phyloP scores from a whole-genome alignment of 2,329 filamentous ascomycete species.

The Pezicula neosporulosa region DNA sequence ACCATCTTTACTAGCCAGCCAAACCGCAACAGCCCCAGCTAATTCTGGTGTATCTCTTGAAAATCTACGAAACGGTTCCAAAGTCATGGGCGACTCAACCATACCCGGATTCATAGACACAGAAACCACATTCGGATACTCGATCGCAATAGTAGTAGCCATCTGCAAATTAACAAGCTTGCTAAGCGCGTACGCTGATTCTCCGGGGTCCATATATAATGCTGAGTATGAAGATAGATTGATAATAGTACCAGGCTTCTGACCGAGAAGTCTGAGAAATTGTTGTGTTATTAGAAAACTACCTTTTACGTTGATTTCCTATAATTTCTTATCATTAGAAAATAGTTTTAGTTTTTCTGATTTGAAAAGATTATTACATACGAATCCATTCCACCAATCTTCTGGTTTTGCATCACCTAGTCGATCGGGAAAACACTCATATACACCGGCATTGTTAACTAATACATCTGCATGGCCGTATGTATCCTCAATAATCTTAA shows the following conservation, averaged over 20 bases:
- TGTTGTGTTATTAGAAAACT: too few species aligned
- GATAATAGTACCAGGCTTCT: background rate
- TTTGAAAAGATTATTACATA: too few species aligned
- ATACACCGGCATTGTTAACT: too few species aligned
- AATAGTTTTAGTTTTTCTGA: too few species aligned
- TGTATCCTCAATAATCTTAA: too few species aligned
- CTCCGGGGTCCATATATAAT: background rate
- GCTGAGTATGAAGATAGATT: background rate
- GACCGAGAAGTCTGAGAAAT: too few species aligned
- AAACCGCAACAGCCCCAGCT: constrained; percentile 20
- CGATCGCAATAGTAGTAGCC: background rate
- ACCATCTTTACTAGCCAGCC: constrained; percentile 34
- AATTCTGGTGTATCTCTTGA: background rate
- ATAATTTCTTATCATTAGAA: too few species aligned
- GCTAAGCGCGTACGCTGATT: background rate
- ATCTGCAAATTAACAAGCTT: background rate
- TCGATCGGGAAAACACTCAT: too few species aligned
- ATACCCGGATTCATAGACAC: background rate
- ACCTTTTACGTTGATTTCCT: too few species aligned
- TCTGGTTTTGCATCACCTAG: too few species aligned
- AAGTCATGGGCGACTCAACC: background rate
- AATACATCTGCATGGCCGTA: too few species aligned
- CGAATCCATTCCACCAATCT: too few species aligned
- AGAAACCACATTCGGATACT: background rate
- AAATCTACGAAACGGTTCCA: background rate